Percentiles rank a stretch among this genome's conserved stretches.
phyloP scores from a whole-genome alignment of 257 asterid species.

The Solanum chaucha region DNA sequence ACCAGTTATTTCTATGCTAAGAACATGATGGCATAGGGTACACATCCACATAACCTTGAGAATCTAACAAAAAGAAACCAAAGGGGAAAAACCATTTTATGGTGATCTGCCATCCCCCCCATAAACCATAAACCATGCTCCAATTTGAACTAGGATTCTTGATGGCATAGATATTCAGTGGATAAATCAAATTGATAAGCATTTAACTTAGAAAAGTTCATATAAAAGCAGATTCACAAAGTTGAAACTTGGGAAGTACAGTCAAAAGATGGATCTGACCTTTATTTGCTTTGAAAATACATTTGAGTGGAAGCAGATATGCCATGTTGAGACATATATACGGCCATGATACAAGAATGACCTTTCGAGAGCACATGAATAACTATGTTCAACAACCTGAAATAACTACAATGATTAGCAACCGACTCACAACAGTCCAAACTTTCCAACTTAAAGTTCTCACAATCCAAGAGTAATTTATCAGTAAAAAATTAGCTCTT shows the following conservation, averaged over 20 bases:
- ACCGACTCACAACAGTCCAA: not conserved
- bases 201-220: not conserved
- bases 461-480: not conserved
- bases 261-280: constrained; percentile 21
- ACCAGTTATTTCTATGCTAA: not conserved
- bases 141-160: not conserved
- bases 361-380: constrained; percentile 93
- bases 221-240: not conserved
- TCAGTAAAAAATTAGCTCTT: not conserved
- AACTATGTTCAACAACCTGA: constrained; percentile 87
- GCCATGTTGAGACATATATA: constrained; percentile 74
- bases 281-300: constrained; percentile 91
- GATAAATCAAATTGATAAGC: not conserved
- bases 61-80: not conserved
- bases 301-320: constrained; percentile 91
- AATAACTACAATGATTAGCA: not conserved
- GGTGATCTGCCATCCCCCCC: not conserved
- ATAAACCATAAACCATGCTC: not conserved
- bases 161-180: not conserved
- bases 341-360: constrained; percentile 93
- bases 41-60: not conserved
- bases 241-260: not conserved
- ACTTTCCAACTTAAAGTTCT: not conserved
- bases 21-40: not conserved
- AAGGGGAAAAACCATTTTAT: not conserved